Evolutionary conservation across 2,329 filamentous ascomycete species (phyloP), one percentile per base, ranked within the genome.

Genomic region (Ophiosphaerella korrae): DNA sequence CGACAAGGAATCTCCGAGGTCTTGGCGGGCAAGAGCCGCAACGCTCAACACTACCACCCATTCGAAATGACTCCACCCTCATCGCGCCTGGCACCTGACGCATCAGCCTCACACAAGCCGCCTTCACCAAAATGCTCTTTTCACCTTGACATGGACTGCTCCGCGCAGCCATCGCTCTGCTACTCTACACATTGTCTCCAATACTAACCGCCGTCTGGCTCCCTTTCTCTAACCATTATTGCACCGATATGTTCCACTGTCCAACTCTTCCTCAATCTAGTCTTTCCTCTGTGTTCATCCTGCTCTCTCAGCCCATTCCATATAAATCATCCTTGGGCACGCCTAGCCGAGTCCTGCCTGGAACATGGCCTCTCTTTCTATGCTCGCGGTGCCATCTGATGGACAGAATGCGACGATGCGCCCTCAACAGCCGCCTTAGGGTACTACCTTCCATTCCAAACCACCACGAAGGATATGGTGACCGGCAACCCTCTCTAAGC

Each of bases 391-490:
- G 48, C 34, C 56, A 48, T 55, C 55, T 48, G 29, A 53, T 42
- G 45, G 52, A 36, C 29, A 50, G 58, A 53, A 57, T 60, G 52
- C 49, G 50, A 53, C 52, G 36, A 58, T 55, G 50, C 55, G 57
- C 45, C 37, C 42, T 41, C 45, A 50, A 55, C 51, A 59, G 57
- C 58, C 46, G 43, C 33, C 60, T 63, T 64, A 58, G 53, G 58
- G 18, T 12, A 34, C 50, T 36, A 53, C 46, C 55, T 62, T 58
- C 57, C 66, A 67, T 67, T 70, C 62, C 63, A 53, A 48, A 33
- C 38, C 40, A 31, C 62, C 55, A 55, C 50, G 47, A 64, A 48
- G 34, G 57, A 59, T 26, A 63, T 62, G 55, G 57, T 49, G 21
- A 33, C 35, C 43, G 58, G 60, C 64, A 64, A 64, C 60, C 54